Percentiles rank a stretch among this genome's conserved stretches.
These are phyloP conservation scores for Medicago ruthenica DNA, from an alignment of 306 rosid species.

Conservation along the genomic window DNA sequence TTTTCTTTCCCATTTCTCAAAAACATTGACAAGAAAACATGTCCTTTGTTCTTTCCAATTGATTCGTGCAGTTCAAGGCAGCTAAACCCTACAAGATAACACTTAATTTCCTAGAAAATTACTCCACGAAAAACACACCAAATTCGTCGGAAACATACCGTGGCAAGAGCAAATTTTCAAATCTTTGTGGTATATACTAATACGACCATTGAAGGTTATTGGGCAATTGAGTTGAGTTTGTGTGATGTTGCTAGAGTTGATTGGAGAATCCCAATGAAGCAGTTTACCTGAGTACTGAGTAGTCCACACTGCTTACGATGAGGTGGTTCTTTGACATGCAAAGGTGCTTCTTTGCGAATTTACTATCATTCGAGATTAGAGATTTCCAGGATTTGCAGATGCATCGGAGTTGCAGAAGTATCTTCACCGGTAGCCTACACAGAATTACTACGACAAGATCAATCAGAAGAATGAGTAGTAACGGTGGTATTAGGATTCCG, in stretches of 20 bases:
- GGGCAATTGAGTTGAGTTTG: neutral
- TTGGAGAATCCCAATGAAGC: neutral
- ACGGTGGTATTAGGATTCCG: no score
- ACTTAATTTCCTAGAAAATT: no score
- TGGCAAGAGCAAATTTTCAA: slow-evolving; percentile 26
- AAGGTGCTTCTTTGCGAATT: slow-evolving; percentile 44
- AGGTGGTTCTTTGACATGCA: neutral
- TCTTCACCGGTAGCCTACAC: neutral
- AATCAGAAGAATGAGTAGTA: neutral
- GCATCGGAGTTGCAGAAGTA: slow-evolving; percentile 38
- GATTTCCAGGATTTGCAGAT: slow-evolving; percentile 47
- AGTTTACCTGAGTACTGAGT: neutral
- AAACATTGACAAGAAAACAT: no score
- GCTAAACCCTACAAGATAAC: no score
- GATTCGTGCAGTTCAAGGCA: no score
- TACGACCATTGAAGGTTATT: no score
- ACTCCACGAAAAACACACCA: no score
- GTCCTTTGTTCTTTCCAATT: no score
- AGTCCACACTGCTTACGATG: neutral
- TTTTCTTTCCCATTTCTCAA: no score
- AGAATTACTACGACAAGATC: neutral
- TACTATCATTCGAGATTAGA: slow-evolving; percentile 44
- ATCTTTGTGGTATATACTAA: no score
- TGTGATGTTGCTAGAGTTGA: no score
- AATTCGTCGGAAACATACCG: no score